A percentile compares a stretch with the other conserved stretches of the same genome.
phyloP scores from a whole-genome alignment of 768 basidiomycete genomes.

The Tylopilus felleus region DNA sequence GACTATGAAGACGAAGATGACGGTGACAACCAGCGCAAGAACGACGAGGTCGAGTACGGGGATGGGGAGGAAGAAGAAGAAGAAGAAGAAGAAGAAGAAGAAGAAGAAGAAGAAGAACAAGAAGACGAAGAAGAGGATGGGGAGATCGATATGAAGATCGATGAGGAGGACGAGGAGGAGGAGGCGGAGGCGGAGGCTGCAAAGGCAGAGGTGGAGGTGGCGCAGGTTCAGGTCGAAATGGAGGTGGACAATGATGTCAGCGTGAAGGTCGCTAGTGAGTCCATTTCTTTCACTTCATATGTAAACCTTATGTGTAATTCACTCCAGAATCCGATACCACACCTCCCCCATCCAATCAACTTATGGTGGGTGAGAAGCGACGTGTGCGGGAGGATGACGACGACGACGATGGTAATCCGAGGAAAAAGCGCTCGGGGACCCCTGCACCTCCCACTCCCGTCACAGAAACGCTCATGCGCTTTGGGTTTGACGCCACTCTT shows the following conservation, averaged over 20 bases:
- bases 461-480: neutral
- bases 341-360: neutral
- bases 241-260: no score
- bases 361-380: neutral
- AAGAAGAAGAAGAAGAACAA: neutral
- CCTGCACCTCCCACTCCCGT: neutral
- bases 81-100: no score
- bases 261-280: no score
- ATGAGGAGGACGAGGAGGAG: no score
- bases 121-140: neutral
- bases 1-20: no score
- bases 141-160: neutral
- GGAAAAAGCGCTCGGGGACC: neutral
- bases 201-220: no score
- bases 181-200: no score
- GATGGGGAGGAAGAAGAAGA: no score
- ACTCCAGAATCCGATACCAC: neutral
- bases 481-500: neutral
- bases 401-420: neutral
- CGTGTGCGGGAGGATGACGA: neutral
- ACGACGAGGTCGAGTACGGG: no score
- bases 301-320: neutral
- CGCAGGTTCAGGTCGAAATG: no score
- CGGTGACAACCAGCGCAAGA: no score
- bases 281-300: neutral